These are phyloP conservation scores for Paecilomyces formosus DNA, from an alignment of 2,329 filamentous ascomycete genomes.

Conservation along the genomic window DNA sequence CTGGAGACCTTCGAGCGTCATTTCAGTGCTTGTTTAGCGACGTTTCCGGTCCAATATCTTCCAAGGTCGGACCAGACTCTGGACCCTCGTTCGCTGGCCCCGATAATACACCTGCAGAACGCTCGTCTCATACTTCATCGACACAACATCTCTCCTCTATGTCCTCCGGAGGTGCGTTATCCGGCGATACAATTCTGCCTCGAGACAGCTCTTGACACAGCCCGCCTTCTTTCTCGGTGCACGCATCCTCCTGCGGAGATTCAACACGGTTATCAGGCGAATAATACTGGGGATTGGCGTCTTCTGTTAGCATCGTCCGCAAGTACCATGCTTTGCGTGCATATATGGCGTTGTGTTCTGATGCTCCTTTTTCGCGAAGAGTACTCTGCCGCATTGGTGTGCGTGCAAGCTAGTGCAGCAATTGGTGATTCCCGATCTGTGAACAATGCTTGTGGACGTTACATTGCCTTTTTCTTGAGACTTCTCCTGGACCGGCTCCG, in stretches of 20 bases:
- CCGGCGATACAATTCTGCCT: slow-evolving; percentile 73
- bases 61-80: slow-evolving; percentile 59
- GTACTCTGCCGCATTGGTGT: slow-evolving; percentile 63
- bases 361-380: slow-evolving; percentile 70
- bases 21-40: slow-evolving; percentile 65
- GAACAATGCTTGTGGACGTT: slow-evolving; percentile 71
- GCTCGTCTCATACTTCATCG: slow-evolving; percentile 79
- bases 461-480: slow-evolving; percentile 72
- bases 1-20: slow-evolving; percentile 75
- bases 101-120: slow-evolving; percentile 71
- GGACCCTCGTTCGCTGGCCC: slow-evolving; percentile 65
- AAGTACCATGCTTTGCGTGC: slow-evolving; percentile 68
- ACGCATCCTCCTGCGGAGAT: slow-evolving; percentile 34
- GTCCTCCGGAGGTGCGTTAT: slow-evolving; percentile 56
- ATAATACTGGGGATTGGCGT: slow-evolving; percentile 36
- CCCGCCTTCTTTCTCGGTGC: slow-evolving; percentile 63
- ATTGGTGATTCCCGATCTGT: slow-evolving; percentile 66
- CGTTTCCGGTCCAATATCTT: slow-evolving; percentile 69
- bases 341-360: slow-evolving; percentile 80
- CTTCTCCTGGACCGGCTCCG: slow-evolving; percentile 53
- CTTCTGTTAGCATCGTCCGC: slow-evolving; percentile 58
- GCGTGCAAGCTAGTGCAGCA: slow-evolving; percentile 62
- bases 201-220: slow-evolving; percentile 68
- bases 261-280: slow-evolving; percentile 26
- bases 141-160: slow-evolving; percentile 73